Conservation (phyloP, 192 early-diverging fungal genomes). For the Coemansia asiatica region DNA sequence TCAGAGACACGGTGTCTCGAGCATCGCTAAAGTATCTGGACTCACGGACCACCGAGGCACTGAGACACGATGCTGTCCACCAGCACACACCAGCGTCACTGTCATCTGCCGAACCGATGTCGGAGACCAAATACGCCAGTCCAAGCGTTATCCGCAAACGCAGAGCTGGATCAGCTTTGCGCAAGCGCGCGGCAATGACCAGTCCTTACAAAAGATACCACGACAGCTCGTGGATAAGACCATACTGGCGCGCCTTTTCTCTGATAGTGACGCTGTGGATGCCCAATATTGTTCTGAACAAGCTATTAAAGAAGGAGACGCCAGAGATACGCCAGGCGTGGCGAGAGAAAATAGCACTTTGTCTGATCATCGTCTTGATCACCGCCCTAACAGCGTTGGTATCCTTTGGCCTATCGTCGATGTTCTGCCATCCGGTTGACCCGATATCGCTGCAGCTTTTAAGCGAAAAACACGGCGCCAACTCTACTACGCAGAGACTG, state of each 20-base stretch:
- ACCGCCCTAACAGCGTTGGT: constrained; percentile 33
- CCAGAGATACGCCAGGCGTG: constrained; percentile 72
- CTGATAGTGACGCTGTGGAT: constrained; percentile 71
- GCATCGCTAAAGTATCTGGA: constrained; percentile 51
- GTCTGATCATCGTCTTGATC: constrained; percentile 70
- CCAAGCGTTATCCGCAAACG: neutral
- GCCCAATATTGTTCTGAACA: constrained; percentile 58
- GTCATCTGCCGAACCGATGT: neutral
- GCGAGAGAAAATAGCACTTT: constrained; percentile 80
- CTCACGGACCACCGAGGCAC: constrained; percentile 25
- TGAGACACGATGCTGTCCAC: constrained; percentile 12
- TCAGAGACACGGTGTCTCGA: constrained; percentile 41
- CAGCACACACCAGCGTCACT: neutral
- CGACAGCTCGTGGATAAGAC: constrained; percentile 34
- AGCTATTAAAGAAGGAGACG: constrained; percentile 58
- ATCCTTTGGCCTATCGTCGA: constrained; percentile 31
- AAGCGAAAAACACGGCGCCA: constrained; percentile 16
- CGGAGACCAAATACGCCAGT: constrained; percentile 3
- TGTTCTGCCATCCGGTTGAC: constrained; percentile 43
- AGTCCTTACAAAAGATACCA: constrained; percentile 34
- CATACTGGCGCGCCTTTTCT: constrained; percentile 66
- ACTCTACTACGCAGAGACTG: constrained; percentile 14
- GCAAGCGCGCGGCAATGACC: neutral
- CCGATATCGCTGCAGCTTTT: constrained; percentile 29
- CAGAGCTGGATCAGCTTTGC: constrained; percentile 2